Evolutionary conservation across 768 basidiomycete species (phyloP), one percentile per base, ranked within the genome.

Genomic region (Saitozyma podzolica): DNA sequence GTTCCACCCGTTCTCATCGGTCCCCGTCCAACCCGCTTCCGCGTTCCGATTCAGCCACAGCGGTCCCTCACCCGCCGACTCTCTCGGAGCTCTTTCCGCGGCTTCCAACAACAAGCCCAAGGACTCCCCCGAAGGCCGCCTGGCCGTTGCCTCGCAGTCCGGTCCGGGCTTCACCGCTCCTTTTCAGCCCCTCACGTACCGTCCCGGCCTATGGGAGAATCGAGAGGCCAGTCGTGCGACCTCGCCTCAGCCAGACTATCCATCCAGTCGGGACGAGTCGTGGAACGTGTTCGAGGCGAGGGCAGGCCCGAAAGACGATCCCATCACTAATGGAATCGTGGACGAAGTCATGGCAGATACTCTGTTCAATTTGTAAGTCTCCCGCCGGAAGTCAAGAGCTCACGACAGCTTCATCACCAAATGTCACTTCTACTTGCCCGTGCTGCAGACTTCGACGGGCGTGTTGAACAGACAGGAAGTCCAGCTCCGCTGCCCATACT

Each of bases 191-290:
- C 42, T 66, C 14, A 49, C 52, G 2, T 59, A 54, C 37, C 56
- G 53, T 16, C 68, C 68, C 4, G 58, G 49, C 1, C 17, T 66
- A 8, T 69, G 68, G 68, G 68, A 69, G 20, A 69, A 69, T 41
- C 17, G 59, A 16, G 68, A 69, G 45, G 63, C 64, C 43, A 60
- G 58, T 19, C 29, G 66, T 19, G n/a, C 59, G 45, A 50, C 59
- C 20, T 60, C 58, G 9, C 67, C 64, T 7, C 43, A 62, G 51
- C 58, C 64, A 2, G 61, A 59, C 16, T 50, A 39, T 6, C 48
- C 54, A 37, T 29, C 29, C 29, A 59, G 58, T 45, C 29, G 58
- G 54, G 65, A 62, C 43, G 65, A 59, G 19, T 14, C 16, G 13
- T 57, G 57, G 64, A 49, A 39, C 7, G 52, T 49, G 2, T 61